Percentiles rank a stretch among this genome's conserved stretches.
Conservation (phyloP, 2,329 filamentous ascomycete genomes). For the Fusarium dimerum region DNA sequence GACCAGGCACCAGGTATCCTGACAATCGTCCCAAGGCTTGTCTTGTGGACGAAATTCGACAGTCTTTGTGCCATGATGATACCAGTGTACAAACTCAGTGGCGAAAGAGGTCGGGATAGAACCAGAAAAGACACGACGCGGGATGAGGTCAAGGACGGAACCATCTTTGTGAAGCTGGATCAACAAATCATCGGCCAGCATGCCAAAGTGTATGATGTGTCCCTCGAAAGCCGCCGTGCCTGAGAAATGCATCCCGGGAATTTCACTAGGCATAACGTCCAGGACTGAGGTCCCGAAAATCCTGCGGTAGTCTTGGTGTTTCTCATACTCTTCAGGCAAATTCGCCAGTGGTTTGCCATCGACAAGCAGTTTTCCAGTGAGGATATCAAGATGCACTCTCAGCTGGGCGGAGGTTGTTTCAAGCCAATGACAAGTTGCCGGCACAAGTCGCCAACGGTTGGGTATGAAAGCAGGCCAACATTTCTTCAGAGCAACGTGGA, state of each 20-base stretch:
- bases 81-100: slow-evolving; percentile 49
- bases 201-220: slow-evolving; percentile 20
- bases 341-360: slow-evolving; percentile 13
- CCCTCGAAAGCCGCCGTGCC: slow-evolving; percentile 34
- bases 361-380: slow-evolving; percentile 13
- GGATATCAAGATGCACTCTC: slow-evolving; percentile 10
- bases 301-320: slow-evolving; percentile 6
- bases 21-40: slow-evolving; percentile 27
- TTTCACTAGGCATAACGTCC: slow-evolving; percentile 19
- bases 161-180: slow-evolving; percentile 28
- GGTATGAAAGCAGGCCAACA: slow-evolving; percentile 16
- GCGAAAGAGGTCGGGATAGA: slow-evolving; percentile 40
- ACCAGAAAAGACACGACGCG: slow-evolving; percentile 27
- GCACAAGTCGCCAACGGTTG: background rate
- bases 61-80: slow-evolving; percentile 27
- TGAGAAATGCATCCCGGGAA: slow-evolving; percentile 41
- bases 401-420: slow-evolving; percentile 1
- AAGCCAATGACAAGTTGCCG: slow-evolving; percentile 14
- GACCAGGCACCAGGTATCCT: slow-evolving; percentile 21
- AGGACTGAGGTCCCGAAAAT: slow-evolving; percentile 14
- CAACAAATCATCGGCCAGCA: slow-evolving; percentile 42
- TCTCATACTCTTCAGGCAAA: slow-evolving; percentile 6
- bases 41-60: slow-evolving; percentile 36
- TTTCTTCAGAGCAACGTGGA: slow-evolving; percentile 17
- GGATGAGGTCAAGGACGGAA: slow-evolving; percentile 33